Base-by-base conservation (phyloP, 2,329 filamentous ascomycete species). In the Cadophora luteo-olivacea region DNA sequence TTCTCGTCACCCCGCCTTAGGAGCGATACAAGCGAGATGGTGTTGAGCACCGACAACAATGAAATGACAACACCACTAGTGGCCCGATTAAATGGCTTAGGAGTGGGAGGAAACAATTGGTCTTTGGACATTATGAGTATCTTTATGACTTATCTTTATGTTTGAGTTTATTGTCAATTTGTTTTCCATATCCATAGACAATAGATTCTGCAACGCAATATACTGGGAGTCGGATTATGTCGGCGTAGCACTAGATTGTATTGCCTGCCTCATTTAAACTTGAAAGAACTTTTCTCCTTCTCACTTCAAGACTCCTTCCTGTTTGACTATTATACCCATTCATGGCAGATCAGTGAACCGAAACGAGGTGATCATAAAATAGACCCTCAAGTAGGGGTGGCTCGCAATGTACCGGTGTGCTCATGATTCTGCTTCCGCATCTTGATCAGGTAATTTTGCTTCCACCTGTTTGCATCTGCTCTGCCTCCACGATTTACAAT, bases 71-170 rank as follows among this genome's bases (percentile, higher is more conserved):
- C 29, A 29, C 29, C 29, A 3, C 29, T 29, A 29, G 29, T 29
- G 29, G 3, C 5, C 29, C 29, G 5, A 29, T 29, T 29, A 5
- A 29, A 29, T 5, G 3, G 29, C 29, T 5, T 29, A 29, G 29
- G 29, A 29, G 29, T 29, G 29, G 29, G 29, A 29, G 29, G 5
- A 29, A 29, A 3, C 29, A 29, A 29, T 29, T 29, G 25, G 33
- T 49, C 55, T 16, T 1, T 8, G 33, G 33, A n/a, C 4, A 25
- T 9, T 11, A 22, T n/a, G 32, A 60, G 25, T 60, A 57, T 60
- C 22, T 36, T 60, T 41, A 60, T 60, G 32, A 41, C 32, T 41
- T 60, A 60, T 41, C 9, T 24, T 60, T 60, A 45, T 60, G 22
- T 11, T 60, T 24, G 11, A 9, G 29, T 36, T 41, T 24, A 2